Conservation (phyloP, 2,329 filamentous ascomycete genomes). For the Didymella glomerata region DNA sequence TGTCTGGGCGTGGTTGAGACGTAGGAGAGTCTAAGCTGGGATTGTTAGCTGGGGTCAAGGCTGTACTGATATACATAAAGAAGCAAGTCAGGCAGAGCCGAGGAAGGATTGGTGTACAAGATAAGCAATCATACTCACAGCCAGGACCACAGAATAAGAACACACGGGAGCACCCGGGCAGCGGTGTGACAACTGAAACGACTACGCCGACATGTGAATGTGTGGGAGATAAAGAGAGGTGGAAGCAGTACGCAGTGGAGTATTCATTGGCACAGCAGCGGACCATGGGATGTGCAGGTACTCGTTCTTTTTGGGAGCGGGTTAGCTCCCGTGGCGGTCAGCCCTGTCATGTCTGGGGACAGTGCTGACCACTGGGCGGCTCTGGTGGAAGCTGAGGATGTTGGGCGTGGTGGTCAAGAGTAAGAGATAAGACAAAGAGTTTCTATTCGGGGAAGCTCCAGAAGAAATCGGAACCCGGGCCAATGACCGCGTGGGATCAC, state of each 20-base stretch:
- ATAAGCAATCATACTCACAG: slow-evolving; percentile 45
- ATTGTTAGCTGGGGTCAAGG: slow-evolving; percentile 38
- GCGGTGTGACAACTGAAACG: slow-evolving; percentile 38
- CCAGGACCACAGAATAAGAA: slow-evolving; percentile 33
- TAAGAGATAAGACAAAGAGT: slow-evolving; percentile 40
- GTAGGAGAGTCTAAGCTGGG: slow-evolving; percentile 24
- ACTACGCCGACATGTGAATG: slow-evolving; percentile 31
- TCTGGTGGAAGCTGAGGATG: slow-evolving; percentile 30
- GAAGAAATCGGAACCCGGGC: slow-evolving; percentile 14
- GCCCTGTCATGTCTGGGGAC: slow-evolving; percentile 35
- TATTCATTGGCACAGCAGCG: slow-evolving; percentile 25
- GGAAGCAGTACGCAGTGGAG: slow-evolving; percentile 23
- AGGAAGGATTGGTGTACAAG: slow-evolving; percentile 41
- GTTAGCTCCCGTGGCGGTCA: slow-evolving; percentile 46
- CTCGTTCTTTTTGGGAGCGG: slow-evolving; percentile 42
- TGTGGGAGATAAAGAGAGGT: slow-evolving; percentile 36
- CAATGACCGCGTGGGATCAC: slow-evolving; percentile 31
- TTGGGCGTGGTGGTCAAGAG: slow-evolving; percentile 29
- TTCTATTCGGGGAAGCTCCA: slow-evolving; percentile 10
- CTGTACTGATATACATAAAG: slow-evolving; percentile 42
- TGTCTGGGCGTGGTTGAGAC: slow-evolving; percentile 19
- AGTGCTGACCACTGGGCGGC: slow-evolving; percentile 29
- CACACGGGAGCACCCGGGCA: slow-evolving; percentile 45
- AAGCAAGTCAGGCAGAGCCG: slow-evolving; percentile 31
- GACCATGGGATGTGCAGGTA: slow-evolving; percentile 44